Conservation (phyloP, 2,329 filamentous ascomycete genomes). For the Aspergillus sp. region DNA sequence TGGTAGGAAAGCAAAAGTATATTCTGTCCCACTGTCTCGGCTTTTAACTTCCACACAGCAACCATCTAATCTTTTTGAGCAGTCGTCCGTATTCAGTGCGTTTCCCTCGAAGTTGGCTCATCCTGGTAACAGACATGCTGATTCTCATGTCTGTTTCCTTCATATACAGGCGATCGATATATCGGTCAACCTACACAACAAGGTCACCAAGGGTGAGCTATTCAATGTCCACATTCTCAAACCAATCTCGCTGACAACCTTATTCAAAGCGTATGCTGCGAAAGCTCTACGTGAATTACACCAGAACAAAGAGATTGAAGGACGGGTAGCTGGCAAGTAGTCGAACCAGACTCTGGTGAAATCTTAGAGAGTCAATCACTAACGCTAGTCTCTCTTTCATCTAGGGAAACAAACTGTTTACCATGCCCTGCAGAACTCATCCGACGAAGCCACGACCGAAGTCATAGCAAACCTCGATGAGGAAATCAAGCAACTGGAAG, state of each 20-base stretch:
- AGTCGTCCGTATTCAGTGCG: constrained; percentile 51
- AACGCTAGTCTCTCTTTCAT: constrained; percentile 1
- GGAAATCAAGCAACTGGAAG: constrained; percentile 42
- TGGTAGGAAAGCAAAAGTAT: constrained; percentile 45
- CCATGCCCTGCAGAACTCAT: constrained; percentile 48
- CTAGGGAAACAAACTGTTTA: constrained; percentile 58
- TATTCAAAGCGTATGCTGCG: constrained; percentile 44
- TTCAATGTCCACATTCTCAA: constrained; percentile 6
- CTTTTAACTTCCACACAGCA: not conserved
- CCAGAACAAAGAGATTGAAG: constrained; percentile 53
- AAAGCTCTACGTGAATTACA: constrained; percentile 59
- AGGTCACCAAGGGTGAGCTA: constrained; percentile 49
- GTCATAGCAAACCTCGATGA: constrained; percentile 45
- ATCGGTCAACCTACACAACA: constrained; percentile 56
- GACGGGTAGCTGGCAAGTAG: constrained; percentile 45
- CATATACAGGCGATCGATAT: constrained; percentile 48
- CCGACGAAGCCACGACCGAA: constrained; percentile 43
- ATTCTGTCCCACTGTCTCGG: not conserved
- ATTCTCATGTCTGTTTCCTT: not conserved
- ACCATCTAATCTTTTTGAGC: constrained; percentile 6
- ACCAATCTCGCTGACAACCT: not conserved
- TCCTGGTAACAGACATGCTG: not conserved
- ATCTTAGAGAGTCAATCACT: not conserved
- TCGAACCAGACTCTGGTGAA: not conserved
- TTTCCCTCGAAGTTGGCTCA: not conserved